Evolutionary conservation across 495 filamentous ascomycete species (phyloP).

Genomic region (Peziza echinospora): DNA sequence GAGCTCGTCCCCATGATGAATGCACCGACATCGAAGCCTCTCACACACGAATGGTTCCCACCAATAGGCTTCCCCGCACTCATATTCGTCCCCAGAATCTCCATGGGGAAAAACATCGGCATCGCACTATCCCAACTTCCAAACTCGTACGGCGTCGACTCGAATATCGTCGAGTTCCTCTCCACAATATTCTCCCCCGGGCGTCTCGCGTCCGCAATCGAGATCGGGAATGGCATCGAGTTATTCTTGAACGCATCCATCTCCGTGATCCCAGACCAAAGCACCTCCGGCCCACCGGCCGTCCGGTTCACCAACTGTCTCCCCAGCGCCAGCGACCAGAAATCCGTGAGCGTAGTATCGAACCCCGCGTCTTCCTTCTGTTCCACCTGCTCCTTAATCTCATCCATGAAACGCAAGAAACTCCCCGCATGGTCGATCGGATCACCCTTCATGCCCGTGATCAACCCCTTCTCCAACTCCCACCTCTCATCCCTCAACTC

Average conservation of each 20-base stretch:
- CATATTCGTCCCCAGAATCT: slow-evolving; percentile 26
- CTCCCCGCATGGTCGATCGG: neutral
- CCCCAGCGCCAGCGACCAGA: slow-evolving; percentile 24
- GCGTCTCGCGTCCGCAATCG: slow-evolving; percentile 20
- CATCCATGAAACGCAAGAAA: slow-evolving; percentile 10
- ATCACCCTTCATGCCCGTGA: neutral
- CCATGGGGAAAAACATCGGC: slow-evolving; percentile 23
- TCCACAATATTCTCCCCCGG: slow-evolving; percentile 20
- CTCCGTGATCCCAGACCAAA: slow-evolving; percentile 19
- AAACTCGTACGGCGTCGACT: slow-evolving; percentile 29
- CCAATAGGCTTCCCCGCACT: slow-evolving; percentile 15
- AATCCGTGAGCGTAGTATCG: slow-evolving; percentile 24
- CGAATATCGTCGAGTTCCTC: slow-evolving; percentile 23
- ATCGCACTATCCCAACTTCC: slow-evolving; percentile 26
- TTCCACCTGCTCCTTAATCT: slow-evolving; percentile 18
- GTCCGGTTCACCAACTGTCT: slow-evolving; percentile 22
- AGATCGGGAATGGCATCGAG: slow-evolving; percentile 26
- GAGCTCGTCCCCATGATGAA: slow-evolving; percentile 27
- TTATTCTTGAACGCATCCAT: slow-evolving; percentile 21
- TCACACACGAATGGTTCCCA: slow-evolving; percentile 20
- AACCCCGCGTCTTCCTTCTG: slow-evolving; percentile 24
- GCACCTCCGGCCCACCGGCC: slow-evolving; percentile 22
- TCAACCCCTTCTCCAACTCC: slow-evolving; percentile 10
- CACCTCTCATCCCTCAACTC: slow-evolving; percentile 21
- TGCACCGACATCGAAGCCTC: slow-evolving; percentile 29